These are phyloP conservation scores for Escovopsis sp. DNA, from an alignment of 2,329 filamentous ascomycete species.

Conservation along the genomic window DNA sequence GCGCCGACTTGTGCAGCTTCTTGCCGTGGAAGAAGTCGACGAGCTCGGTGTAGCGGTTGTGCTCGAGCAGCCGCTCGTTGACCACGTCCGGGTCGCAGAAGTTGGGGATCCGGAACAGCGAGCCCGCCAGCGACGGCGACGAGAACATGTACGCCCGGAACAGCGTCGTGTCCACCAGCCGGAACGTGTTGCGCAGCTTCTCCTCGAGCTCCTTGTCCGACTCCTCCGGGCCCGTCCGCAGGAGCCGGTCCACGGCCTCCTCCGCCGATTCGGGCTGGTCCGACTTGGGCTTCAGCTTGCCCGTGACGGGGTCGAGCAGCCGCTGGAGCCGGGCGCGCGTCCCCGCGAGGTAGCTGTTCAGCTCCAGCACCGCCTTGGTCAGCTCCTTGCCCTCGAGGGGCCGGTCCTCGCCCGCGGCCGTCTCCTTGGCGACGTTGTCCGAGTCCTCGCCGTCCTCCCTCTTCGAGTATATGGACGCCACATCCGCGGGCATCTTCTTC, in stretches of 20 bases:
- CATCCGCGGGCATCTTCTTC: conserved; percentile 36
- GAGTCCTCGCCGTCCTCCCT: conserved; percentile 41
- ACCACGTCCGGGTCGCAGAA: conserved; percentile 95
- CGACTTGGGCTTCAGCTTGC: conserved; percentile 40
- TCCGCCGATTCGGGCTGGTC: conserved; percentile 29
- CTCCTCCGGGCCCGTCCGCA: conserved; percentile 32
- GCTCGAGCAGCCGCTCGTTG: conserved; percentile 80
- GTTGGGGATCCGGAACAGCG: conserved; percentile 88
- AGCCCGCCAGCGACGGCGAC: conserved; percentile 67
- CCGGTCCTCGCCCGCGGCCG: conserved; percentile 28
- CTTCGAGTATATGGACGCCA: conserved; percentile 45
- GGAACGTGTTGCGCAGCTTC: conserved; percentile 62
- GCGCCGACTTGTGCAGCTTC: conserved; percentile 73
- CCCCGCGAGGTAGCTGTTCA: conserved; percentile 80
- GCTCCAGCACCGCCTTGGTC: conserved; percentile 62
- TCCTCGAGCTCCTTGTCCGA: conserved; percentile 49
- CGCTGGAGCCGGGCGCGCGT: conserved; percentile 54
- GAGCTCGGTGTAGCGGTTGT: conserved; percentile 76
- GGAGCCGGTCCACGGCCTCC: conserved; percentile 39
- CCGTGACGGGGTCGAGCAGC: conserved; percentile 46
- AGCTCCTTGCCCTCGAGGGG: conserved; percentile 69
- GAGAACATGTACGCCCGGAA: conserved; percentile 95
- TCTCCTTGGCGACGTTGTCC: conserved; percentile 32
- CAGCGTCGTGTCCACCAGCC: conserved; percentile 80
- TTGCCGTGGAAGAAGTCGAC: conserved; percentile 98